Evolutionary conservation across 306 rosid species (phyloP), one percentile per base, ranked within the genome.

Genomic region (Cicer bijugum): DNA sequence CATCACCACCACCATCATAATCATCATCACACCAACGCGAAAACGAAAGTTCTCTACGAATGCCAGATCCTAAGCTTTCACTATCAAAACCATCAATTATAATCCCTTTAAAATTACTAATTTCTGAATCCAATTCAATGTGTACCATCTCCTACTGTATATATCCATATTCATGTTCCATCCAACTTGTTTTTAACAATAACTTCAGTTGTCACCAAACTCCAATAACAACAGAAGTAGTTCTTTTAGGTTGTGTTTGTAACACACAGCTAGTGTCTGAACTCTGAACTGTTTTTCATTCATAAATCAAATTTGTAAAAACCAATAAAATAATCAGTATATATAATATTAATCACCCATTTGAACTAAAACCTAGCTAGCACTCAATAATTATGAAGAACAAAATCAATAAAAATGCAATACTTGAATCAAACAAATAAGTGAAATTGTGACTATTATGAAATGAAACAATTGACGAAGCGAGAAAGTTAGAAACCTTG

Each of bases 1-100:
- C 88, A 66, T 81, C 84, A 64, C 84, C 88, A 71, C 83, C 86
- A 51, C 75, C 84, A 68, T 86, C 88, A 65, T 80, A 88, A 47
- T 35, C 12, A 62, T 15, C 83, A 67, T 90, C 90, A 52, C 79
- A 89, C 97, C 96, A 89, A 59, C 89, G 39, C 3, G 90, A 89
- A 81, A 91, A 91, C 10, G 96, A 93, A 73, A 80, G 93, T 53
- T 84, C 93, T 79, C 93, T 83, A 57, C 80, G 75, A 75, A 82
- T 53, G 70, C 84, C 84, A 6, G 78, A 77, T 61, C 79, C 84
- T 71, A 72, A 76, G 70, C 67, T 80, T 82, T 78, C 75, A 78
- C 76, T 66, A 74, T 59, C 77, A 66, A 75, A 46, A 50, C 20
- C 72, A 33, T 65, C 58, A 47, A 35, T 3, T 12, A 33, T 7